Evolutionary conservation across 108 stramenopile species (phyloP), one percentile per base, ranked within the genome.

Genomic region (Cyclotella sp.): DNA sequence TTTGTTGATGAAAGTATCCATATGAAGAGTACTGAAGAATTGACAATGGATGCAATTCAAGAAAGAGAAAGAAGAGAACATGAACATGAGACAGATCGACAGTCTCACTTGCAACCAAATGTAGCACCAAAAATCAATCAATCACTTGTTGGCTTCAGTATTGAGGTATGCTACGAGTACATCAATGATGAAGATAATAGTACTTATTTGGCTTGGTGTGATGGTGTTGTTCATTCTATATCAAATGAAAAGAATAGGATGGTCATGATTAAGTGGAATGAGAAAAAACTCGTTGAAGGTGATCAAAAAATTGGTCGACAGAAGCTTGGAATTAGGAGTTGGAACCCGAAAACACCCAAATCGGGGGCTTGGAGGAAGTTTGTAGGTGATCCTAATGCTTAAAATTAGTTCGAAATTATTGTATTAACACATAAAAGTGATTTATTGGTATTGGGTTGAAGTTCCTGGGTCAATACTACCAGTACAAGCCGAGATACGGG

Each of bases 301-400:
- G n/a, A n/a, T n/a, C n/a, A n/a, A n/a, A n/a, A n/a, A n/a, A n/a
- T n/a, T n/a, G n/a, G n/a, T n/a, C n/a, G n/a, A n/a, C n/a, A n/a
- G n/a, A n/a, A n/a, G n/a, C n/a, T n/a, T n/a, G n/a, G n/a, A n/a
- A n/a, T n/a, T n/a, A n/a, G n/a, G n/a, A n/a, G n/a, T n/a, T n/a
- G n/a, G n/a, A n/a, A n/a, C n/a, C 52, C 52, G 21, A 53, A 53
- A n/a, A 53, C 7, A 7, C 11, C 52, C 21, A 18, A 10, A 53
- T 6, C n/a, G 18, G 52, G 52, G n/a, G 52, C 52, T 19, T 53
- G 52, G 52, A 53, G 52, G 52, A 19, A 12, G 21, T 19, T n/a
- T 53, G 52, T 53, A 53, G 52, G 52, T 53, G 52, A 53, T 45
- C 44, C 44, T 45, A 45, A 45, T 45, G 44, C 44, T 45, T 13